phyloP scores from a whole-genome alignment of 306 rosid genomes.

The Sphenostylis stenocarpa region DNA sequence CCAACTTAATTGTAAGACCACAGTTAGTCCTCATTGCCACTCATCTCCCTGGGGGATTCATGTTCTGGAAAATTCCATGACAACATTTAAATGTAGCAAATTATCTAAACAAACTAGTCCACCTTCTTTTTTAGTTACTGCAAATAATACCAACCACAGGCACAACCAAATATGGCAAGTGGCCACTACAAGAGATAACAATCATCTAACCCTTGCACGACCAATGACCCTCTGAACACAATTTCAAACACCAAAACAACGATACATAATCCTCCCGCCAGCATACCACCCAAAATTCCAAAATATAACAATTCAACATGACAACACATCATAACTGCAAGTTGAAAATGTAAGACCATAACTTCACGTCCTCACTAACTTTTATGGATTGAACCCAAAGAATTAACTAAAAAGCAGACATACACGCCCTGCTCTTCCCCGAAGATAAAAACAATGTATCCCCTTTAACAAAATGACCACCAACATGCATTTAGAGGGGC shows the following conservation, averaged over 20 bases:
- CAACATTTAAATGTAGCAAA: slow-evolving; percentile 12
- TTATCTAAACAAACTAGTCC: background rate
- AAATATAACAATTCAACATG: background rate
- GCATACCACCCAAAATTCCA: background rate
- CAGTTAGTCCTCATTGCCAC: slow-evolving; percentile 1
- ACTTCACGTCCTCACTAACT: background rate
- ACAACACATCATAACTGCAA: background rate
- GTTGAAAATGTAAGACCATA: slow-evolving; percentile 12
- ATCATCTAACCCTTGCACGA: slow-evolving; percentile 17
- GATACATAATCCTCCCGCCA: background rate
- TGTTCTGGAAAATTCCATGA: slow-evolving; percentile 22
- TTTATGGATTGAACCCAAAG: background rate
- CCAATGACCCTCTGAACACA: background rate
- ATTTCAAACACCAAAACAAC: background rate
- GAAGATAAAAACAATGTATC: background rate
- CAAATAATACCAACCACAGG: slow-evolving; percentile 4
- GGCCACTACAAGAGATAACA: slow-evolving; percentile 14
- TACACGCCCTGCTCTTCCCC: background rate
- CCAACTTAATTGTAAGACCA: background rate
- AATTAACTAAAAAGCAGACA: background rate
- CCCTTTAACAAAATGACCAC: slow-evolving; percentile 18
- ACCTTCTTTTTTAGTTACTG: background rate
- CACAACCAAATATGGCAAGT: slow-evolving; percentile 8
- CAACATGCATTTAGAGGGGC: background rate
- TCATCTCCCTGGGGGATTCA: background rate